Conservation (phyloP, 495 filamentous ascomycete species). For the Xylaria flabelliformis region DNA sequence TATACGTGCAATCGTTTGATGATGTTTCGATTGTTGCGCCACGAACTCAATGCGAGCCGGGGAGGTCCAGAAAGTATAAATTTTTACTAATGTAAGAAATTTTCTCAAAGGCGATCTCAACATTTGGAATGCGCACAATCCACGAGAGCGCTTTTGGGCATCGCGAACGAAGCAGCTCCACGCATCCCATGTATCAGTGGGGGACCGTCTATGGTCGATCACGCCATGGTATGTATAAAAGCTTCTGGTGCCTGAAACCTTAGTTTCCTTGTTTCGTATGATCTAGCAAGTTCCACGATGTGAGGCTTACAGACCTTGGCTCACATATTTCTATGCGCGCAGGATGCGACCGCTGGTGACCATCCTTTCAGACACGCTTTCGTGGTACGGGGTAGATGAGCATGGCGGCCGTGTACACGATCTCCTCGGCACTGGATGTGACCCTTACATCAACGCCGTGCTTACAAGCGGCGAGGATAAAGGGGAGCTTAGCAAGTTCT, state of each 20-base stretch:
- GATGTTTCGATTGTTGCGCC: no score
- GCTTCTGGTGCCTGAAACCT: not conserved
- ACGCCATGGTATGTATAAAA: constrained; percentile 57
- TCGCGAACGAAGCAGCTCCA: constrained; percentile 78
- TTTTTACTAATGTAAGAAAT: not conserved
- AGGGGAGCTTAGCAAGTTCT: constrained; percentile 36
- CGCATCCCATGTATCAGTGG: constrained; percentile 69
- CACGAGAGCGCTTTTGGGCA: constrained; percentile 81
- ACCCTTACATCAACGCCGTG: constrained; percentile 75
- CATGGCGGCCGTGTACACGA: constrained; percentile 71
- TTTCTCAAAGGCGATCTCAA: constrained; percentile 67
- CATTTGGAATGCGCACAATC: constrained; percentile 77
- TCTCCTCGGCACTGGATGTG: constrained; percentile 77
- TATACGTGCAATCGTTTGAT: not conserved
- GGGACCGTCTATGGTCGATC: constrained; percentile 77
- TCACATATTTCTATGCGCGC: no score
- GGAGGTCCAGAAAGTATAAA: not conserved
- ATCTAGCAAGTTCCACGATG: not conserved
- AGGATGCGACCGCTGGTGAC: constrained; percentile 67
- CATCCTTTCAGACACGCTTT: constrained; percentile 72
- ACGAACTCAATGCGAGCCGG: not conserved
- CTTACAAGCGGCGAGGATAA: constrained; percentile 57
- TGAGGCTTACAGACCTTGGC: constrained; percentile 29
- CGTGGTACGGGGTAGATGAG: constrained; percentile 57
- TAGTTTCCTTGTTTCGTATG: not conserved